Conservation (phyloP, 345 rosid genomes). For the Dovyalis caffra region DNA sequence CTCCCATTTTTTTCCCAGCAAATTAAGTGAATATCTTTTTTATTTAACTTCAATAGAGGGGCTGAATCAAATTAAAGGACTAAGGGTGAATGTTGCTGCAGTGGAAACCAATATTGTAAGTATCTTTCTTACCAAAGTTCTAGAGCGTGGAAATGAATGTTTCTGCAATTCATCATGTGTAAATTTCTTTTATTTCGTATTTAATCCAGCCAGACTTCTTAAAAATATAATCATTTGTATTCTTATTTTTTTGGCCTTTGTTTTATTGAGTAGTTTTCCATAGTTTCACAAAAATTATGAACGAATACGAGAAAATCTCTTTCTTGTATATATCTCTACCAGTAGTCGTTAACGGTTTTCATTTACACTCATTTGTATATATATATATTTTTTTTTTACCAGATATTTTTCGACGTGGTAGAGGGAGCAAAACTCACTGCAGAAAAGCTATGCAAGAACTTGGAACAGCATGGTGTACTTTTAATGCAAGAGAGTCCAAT, state of each 20-base stretch:
- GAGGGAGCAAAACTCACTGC: slow-evolving; percentile 51
- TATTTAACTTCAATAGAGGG: slow-evolving; percentile 45
- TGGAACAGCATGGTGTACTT: slow-evolving; percentile 67
- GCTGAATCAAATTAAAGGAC: slow-evolving; percentile 63
- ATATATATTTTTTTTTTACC: slow-evolving; percentile 6
- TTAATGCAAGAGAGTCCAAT: slow-evolving; percentile 53
- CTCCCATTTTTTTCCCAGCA: not conserved
- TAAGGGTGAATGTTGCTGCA: slow-evolving; percentile 58
- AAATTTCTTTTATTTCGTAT: too few species aligned
- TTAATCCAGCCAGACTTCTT: too few species aligned
- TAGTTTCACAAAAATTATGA: not conserved
- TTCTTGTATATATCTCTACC: not conserved
- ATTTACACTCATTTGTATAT: not conserved
- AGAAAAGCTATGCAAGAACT: slow-evolving; percentile 53
- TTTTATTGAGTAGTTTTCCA: not conserved
- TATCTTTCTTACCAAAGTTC: slow-evolving; percentile 6
- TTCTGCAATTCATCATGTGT: not conserved
- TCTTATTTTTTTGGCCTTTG: not conserved
- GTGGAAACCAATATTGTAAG: slow-evolving; percentile 95
- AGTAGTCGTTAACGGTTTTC: not conserved
- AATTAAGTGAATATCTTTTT: not conserved
- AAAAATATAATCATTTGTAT: too few species aligned
- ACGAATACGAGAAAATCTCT: not conserved
- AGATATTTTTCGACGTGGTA: slow-evolving; percentile 63
- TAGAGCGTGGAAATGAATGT: not conserved